Evolutionary conservation across 768 basidiomycete species (phyloP).

Genomic region (Hericium alpestre): DNA sequence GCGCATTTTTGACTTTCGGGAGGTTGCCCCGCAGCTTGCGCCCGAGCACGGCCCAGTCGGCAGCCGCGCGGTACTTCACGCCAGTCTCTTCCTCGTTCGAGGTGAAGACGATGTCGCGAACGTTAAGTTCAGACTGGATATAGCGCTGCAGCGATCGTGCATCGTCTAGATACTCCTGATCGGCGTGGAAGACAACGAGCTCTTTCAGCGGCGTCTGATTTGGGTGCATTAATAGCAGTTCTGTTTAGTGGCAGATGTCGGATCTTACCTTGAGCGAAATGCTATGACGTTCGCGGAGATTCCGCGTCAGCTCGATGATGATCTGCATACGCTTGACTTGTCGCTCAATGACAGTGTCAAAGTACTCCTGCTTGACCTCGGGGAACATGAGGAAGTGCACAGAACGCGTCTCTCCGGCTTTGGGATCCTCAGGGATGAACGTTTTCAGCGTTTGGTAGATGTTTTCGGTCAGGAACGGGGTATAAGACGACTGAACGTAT

Average conservation of each 20-base stretch:
- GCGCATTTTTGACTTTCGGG: slow-evolving; percentile 75
- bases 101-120: slow-evolving; percentile 82
- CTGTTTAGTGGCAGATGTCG: not conserved
- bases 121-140: slow-evolving; percentile 90
- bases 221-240: not conserved
- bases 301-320: slow-evolving; percentile 85
- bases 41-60: slow-evolving; percentile 93
- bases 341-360: slow-evolving; percentile 86
- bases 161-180: slow-evolving; percentile 74
- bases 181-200: slow-evolving; percentile 87
- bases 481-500: slow-evolving; percentile 76
- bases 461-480: slow-evolving; percentile 95
- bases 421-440: slow-evolving; percentile 73
- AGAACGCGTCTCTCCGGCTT: slow-evolving; percentile 73
- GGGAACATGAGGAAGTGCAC: slow-evolving; percentile 95
- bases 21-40: slow-evolving; percentile 90
- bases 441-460: slow-evolving; percentile 82
- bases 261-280: slow-evolving; percentile 77
- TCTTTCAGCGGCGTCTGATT: slow-evolving; percentile 82
- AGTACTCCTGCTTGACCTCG: slow-evolving; percentile 86
- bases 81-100: slow-evolving; percentile 80
- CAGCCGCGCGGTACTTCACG: slow-evolving; percentile 81
- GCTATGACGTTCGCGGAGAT: slow-evolving; percentile 77
- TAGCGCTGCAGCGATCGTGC: slow-evolving; percentile 77
- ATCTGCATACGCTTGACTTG: slow-evolving; percentile 92